phyloP scores from a whole-genome alignment of 1,139 yeast genomes.

The Sugiyamaella grinbergsii region DNA sequence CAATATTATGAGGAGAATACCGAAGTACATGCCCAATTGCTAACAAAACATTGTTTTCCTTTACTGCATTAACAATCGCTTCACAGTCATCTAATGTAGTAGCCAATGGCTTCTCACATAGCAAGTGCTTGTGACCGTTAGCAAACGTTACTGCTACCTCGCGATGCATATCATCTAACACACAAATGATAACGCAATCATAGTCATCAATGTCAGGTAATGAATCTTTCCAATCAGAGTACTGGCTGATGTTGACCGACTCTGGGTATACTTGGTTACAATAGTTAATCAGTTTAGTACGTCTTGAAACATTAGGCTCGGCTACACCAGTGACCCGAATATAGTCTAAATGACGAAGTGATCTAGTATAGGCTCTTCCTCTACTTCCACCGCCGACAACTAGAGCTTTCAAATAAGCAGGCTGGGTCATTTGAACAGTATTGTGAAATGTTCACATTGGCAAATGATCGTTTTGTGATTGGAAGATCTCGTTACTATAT shows the following conservation, averaged over 20 bases:
- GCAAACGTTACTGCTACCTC: constrained; percentile 37
- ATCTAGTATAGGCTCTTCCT: constrained; percentile 32
- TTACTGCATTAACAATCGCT: constrained; percentile 33
- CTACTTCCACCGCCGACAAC: constrained; percentile 35
- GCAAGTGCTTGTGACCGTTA: constrained; percentile 32
- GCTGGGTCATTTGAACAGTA: constrained; percentile 22
- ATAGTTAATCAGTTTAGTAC: constrained; percentile 25
- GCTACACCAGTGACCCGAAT: constrained; percentile 33
- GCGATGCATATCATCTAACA: constrained; percentile 35
- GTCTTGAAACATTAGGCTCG: constrained; percentile 29
- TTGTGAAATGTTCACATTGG: background rate
- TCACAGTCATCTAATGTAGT: constrained; percentile 34
- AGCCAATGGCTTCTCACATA: constrained; percentile 39
- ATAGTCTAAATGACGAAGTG: constrained; percentile 29
- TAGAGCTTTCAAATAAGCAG: constrained; percentile 23
- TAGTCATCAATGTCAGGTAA: constrained; percentile 27
- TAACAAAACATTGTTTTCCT: constrained; percentile 31
- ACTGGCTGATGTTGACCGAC: constrained; percentile 24
- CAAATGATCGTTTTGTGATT: background rate
- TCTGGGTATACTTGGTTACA: constrained; percentile 11
- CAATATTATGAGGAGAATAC: constrained; percentile 37
- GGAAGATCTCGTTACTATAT: background rate
- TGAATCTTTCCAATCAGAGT: constrained; percentile 31
- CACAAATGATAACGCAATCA: constrained; percentile 34
- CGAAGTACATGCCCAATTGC: constrained; percentile 39